Conservation (phyloP, 2,329 filamentous ascomycete genomes). For the Lojkania enalia region DNA sequence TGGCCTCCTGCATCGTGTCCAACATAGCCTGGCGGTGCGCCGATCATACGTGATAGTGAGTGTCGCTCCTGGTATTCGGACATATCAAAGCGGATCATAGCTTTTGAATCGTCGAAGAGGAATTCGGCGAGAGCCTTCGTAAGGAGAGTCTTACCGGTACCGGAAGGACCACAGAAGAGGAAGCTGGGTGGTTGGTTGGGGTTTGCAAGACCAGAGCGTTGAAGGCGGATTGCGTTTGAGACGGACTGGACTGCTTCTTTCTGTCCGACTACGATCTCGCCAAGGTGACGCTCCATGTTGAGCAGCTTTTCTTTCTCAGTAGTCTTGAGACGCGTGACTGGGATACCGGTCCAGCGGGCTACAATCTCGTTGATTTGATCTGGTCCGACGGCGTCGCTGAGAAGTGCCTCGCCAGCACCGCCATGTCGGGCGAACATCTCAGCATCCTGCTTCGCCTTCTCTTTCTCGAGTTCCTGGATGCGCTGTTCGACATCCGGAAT, state of each 20-base stretch:
- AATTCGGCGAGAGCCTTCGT: slow-evolving; percentile 98
- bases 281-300: slow-evolving; percentile 87
- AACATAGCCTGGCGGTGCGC: slow-evolving; percentile 94
- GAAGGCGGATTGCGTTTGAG: slow-evolving; percentile 92
- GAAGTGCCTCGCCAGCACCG: slow-evolving; percentile 67
- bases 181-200: slow-evolving; percentile 97
- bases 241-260: slow-evolving; percentile 91
- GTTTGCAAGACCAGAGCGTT: slow-evolving; percentile 91
- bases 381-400: slow-evolving; percentile 91
- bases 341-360: slow-evolving; percentile 96
- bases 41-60: slow-evolving; percentile 94
- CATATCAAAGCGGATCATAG: slow-evolving; percentile 99
- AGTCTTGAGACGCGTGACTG: slow-evolving; percentile 89
- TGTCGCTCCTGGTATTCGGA: slow-evolving; percentile 99
- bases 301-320: slow-evolving; percentile 98
- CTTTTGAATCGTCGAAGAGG: slow-evolving; percentile 93
- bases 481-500: slow-evolving; percentile 86
- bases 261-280: slow-evolving; percentile 87
- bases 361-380: slow-evolving; percentile 99
- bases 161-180: slow-evolving; percentile 97
- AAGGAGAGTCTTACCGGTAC: slow-evolving; percentile 95
- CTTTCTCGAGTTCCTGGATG: slow-evolving; percentile 79
- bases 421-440: slow-evolving; percentile 61
- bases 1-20: slow-evolving; percentile 96
- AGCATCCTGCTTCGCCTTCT: slow-evolving; percentile 78